Conservation (phyloP, 768 basidiomycete genomes). For the Cystofilobasidium macerans region DNA sequence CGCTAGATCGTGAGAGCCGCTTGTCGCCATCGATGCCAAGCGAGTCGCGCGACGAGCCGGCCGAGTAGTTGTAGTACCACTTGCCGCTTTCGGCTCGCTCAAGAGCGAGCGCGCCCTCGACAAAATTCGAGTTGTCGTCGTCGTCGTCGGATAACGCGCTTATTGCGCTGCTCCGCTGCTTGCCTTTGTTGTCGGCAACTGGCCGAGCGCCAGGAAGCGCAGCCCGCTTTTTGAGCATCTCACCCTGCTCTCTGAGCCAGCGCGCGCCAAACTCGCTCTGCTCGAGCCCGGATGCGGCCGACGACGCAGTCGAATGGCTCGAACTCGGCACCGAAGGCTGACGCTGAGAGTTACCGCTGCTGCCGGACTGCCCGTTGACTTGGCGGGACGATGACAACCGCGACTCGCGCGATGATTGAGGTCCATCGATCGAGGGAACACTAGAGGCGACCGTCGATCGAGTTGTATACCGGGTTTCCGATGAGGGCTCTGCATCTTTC, state of each 20-base stretch:
- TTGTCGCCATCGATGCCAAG: background rate
- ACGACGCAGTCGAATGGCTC: conserved; percentile 7
- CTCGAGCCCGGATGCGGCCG: conserved; percentile 14
- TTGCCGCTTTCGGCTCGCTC: conserved; percentile 16
- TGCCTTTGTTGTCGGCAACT: background rate
- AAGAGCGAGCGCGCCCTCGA: conserved; percentile 11
- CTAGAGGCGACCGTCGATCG: too few species aligned
- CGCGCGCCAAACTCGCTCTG: conserved; percentile 58
- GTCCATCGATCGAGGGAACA: too few species aligned
- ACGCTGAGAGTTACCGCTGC: background rate
- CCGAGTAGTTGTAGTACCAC: conserved; percentile 24
- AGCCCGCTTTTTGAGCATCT: conserved; percentile 2
- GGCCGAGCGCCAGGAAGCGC: background rate
- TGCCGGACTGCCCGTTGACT: background rate
- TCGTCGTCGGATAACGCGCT: background rate
- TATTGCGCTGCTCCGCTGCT: background rate
- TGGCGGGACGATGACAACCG: background rate
- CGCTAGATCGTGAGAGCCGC: conserved; percentile 2
- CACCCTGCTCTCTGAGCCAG: conserved; percentile 68
- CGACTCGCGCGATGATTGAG: background rate
- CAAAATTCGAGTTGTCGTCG: background rate
- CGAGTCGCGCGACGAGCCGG: conserved; percentile 12
- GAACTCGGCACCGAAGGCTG: background rate
- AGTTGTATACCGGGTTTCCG: too few species aligned
- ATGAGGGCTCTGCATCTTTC: too few species aligned